These are phyloP conservation scores for Termitomyces sp. DNA, from an alignment of 768 basidiomycete species.

Conservation along the genomic window DNA sequence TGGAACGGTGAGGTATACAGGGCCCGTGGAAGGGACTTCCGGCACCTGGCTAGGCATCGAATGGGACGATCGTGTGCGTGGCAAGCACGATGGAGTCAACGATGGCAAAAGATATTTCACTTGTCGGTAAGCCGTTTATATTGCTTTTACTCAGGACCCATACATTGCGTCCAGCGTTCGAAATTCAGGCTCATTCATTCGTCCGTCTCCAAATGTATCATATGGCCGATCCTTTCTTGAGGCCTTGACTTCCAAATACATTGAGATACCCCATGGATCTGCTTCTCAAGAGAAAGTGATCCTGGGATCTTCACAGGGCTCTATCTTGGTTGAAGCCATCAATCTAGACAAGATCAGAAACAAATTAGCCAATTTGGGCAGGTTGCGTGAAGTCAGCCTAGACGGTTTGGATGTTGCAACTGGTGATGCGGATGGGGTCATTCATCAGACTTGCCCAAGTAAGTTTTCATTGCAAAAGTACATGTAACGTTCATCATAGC, in stretches of 20 bases:
- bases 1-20: constrained; percentile 70
- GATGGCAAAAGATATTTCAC: constrained; percentile 74
- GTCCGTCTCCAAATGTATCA: constrained; percentile 51
- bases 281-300: constrained; percentile 53
- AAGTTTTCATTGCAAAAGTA: constrained; percentile 24
- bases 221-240: constrained; percentile 69
- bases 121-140: constrained; percentile 51
- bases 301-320: constrained; percentile 77
- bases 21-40: constrained; percentile 52
- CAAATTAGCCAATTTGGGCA: constrained; percentile 60
- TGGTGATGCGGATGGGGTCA: constrained; percentile 42
- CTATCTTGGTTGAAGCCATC: constrained; percentile 84
- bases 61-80: constrained; percentile 84
- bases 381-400: constrained; percentile 74
- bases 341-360: constrained; percentile 71
- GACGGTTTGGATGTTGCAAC: constrained; percentile 59
- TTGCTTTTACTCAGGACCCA: constrained; percentile 3
- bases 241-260: constrained; percentile 74
- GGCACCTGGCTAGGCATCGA: constrained; percentile 94
- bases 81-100: constrained; percentile 84
- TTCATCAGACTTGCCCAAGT: constrained; percentile 64
- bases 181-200: constrained; percentile 75
- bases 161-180: constrained; percentile 36
- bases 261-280: constrained; percentile 53
- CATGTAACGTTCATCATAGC: constrained; percentile 1